Percentiles rank a stretch among this genome's conserved stretches.
phyloP scores from a whole-genome alignment of 2,329 filamentous ascomycete genomes.

The Penicillium italicum region DNA sequence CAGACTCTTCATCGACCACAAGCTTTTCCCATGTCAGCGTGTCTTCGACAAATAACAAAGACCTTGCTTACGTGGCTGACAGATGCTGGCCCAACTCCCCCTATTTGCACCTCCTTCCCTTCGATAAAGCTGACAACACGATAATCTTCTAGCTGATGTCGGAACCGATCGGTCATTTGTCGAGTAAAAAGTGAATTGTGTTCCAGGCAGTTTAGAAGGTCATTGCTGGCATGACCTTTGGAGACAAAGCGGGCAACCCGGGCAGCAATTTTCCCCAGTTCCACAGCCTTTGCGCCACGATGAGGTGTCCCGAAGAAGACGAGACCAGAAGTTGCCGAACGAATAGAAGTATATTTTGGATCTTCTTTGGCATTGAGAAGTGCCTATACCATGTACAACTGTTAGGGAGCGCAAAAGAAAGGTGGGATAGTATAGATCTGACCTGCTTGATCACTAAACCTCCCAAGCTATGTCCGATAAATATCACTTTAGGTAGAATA shows the following conservation, averaged over 20 bases:
- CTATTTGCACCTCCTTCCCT: conserved; percentile 31
- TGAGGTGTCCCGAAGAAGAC: conserved; percentile 38
- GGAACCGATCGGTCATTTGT: conserved; percentile 33
- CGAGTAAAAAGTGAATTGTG: conserved; percentile 32
- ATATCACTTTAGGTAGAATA: conserved; percentile 29
- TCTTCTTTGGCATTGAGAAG: conserved; percentile 36
- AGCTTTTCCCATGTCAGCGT: conserved; percentile 20
- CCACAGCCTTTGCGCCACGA: conserved; percentile 32
- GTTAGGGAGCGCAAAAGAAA: neutral
- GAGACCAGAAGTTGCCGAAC: conserved; percentile 31
- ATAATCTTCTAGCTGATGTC: conserved; percentile 35
- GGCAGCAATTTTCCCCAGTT: conserved; percentile 33
- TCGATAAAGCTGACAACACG: conserved; percentile 36
- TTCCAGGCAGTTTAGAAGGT: conserved; percentile 28
- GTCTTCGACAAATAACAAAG: no score
- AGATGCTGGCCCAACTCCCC: conserved; percentile 28
- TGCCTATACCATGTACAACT: conserved; percentile 16
- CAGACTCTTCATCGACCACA: conserved; percentile 37
- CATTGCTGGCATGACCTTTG: conserved; percentile 32
- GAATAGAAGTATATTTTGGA: conserved; percentile 33
- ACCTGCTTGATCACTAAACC: conserved; percentile 35
- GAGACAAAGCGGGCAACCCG: conserved; percentile 33
- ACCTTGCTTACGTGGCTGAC: conserved; percentile 32
- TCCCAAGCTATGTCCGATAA: conserved; percentile 33
- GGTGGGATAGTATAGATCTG: neutral